phyloP scores from a whole-genome alignment of 768 basidiomycete species.

The Mycena sanguinolenta region DNA sequence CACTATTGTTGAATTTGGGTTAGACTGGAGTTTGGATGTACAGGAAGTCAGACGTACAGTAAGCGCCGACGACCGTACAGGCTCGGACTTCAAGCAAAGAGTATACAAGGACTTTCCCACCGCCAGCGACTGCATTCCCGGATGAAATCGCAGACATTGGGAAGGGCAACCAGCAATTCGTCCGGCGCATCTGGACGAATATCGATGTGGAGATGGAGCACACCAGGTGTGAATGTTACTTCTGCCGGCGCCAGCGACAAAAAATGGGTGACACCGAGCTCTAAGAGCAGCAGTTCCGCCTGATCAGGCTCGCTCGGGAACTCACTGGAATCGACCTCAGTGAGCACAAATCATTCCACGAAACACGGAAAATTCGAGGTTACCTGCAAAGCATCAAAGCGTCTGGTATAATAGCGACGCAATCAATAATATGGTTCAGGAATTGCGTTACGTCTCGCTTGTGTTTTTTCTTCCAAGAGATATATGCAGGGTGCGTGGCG shows the following conservation, averaged over 20 bases:
- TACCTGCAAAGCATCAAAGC: constrained; percentile 68
- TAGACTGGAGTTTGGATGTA: constrained; percentile 21
- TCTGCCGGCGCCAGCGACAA: constrained; percentile 69
- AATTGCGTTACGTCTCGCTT: constrained; percentile 66
- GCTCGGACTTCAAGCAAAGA: constrained; percentile 67
- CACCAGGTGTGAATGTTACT: constrained; percentile 46
- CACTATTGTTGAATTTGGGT: constrained; percentile 47
- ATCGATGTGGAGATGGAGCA: constrained; percentile 57
- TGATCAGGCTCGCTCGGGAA: constrained; percentile 68
- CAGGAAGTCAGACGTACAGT: constrained; percentile 54
- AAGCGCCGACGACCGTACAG: constrained; percentile 66
- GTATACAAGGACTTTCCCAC: constrained; percentile 67
- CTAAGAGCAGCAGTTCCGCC: constrained; percentile 62
- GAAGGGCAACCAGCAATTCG: constrained; percentile 60
- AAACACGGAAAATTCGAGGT: constrained; percentile 2
- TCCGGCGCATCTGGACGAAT: constrained; percentile 54
- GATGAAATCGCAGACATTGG: constrained; percentile 61
- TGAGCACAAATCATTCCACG: background rate
- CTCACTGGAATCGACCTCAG: constrained; percentile 51
- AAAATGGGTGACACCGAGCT: constrained; percentile 67
- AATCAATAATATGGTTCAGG: constrained; percentile 65
- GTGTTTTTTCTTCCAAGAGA: constrained; percentile 70
- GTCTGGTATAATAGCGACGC: constrained; percentile 63
- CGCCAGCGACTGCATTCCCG: constrained; percentile 52
- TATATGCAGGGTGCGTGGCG: constrained; percentile 58